Base-by-base conservation (phyloP, 257 asterid genomes). In the Rauvolfia tetraphylla region DNA sequence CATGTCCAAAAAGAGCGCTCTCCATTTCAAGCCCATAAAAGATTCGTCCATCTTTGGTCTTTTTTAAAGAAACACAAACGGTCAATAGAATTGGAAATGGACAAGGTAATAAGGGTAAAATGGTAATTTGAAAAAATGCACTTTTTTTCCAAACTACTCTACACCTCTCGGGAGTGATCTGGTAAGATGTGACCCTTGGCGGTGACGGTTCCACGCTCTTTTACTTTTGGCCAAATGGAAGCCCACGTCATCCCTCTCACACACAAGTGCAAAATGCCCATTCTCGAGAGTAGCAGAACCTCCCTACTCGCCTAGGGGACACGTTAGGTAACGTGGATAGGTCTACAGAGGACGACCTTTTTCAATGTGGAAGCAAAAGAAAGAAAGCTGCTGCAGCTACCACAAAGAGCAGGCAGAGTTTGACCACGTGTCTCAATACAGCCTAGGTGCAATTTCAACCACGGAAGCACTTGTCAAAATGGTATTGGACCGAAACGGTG, bases 381-480 rank as follows among this genome's bases (percentile, higher is more conserved):
- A 46, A 46, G 51, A 46, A 49, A 17, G 51, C 51, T 46, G 46
- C 20, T 11, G 76, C 14, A 11, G 76, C 29, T 3, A 17, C 51
- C 65, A 23, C 49, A 57, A 20, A 42, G 23, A 7, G 18, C 27
- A 31, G 49, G 25, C 66, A 5, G 0, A 17, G 29, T 29, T 57
- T 57, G 38, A 31, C 75, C 76, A 77, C 72, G 81, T 77, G 81
- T 77, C 81, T 5, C 12, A 3, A 11, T 38, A 8, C 14, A 41
- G 36, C 68, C 7, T 12, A 3, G 6, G 18, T 68, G 59, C 75
- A 76, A 44, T 68, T 68, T 68, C 69, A 68, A 38, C 69, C 75
- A 54, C 39, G 48, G 38, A 76, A n/a, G 23, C 11, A 41, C 36
- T 22, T 39, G 53, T 27, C 10, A 8, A n/a, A 9, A 38, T 38